Evolutionary conservation across 2,329 filamentous ascomycete species (phyloP).

Genomic region (Malbranchea cinnamomea): DNA sequence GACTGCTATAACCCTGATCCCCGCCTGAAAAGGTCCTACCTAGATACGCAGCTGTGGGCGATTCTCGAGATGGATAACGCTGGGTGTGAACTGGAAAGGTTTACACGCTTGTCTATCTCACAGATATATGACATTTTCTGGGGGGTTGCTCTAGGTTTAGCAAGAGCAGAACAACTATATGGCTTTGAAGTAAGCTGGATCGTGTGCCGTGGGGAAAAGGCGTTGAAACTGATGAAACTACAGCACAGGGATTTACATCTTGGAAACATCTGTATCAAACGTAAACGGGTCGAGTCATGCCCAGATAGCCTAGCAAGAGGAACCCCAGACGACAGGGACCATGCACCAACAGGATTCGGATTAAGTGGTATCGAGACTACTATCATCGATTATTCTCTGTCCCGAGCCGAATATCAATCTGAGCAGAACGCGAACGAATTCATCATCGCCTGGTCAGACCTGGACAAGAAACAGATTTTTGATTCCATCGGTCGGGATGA

Average conservation of each 20-base stretch:
- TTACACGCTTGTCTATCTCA: slow-evolving; percentile 27
- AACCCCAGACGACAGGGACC: slow-evolving; percentile 16
- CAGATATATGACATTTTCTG: slow-evolving; percentile 51
- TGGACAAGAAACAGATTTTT: slow-evolving; percentile 30
- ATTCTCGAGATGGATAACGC: slow-evolving; percentile 53
- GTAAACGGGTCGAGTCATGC: slow-evolving; percentile 20
- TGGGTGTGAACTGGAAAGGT: slow-evolving; percentile 40
- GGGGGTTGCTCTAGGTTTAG: slow-evolving; percentile 47
- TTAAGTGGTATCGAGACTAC: slow-evolving; percentile 45
- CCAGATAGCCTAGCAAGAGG: slow-evolving; percentile 19
- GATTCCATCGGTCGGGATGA: slow-evolving; percentile 28
- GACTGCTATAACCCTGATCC: slow-evolving; percentile 43
- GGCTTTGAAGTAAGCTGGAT: slow-evolving; percentile 37
- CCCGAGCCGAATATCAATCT: slow-evolving; percentile 38
- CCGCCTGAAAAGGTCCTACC: slow-evolving; percentile 37
- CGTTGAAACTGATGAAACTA: slow-evolving; percentile 3
- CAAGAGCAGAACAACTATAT: slow-evolving; percentile 44
- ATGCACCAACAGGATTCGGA: slow-evolving; percentile 28
- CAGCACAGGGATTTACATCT: slow-evolving; percentile 50
- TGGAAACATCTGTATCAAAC: slow-evolving; percentile 48
- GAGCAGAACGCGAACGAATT: slow-evolving; percentile 10
- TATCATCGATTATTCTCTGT: slow-evolving; percentile 54
- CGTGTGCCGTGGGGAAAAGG: background rate
- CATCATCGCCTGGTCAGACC: slow-evolving; percentile 25
- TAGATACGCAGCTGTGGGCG: slow-evolving; percentile 44